Evolutionary conservation across 441 rosid species (phyloP).

Genomic region (Metrosideros polymorpha): DNA sequence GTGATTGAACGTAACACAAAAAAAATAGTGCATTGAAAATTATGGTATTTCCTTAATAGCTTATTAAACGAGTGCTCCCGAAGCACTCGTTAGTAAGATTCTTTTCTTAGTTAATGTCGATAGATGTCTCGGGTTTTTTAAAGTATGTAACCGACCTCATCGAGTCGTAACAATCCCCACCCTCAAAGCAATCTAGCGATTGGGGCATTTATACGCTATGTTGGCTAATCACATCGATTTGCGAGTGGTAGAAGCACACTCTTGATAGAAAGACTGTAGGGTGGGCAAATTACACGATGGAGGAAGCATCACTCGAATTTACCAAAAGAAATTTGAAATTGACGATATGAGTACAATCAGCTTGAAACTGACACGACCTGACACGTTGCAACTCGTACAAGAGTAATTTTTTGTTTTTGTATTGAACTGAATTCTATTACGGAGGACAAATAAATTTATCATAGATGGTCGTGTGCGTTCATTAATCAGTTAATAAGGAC

Average conservation of each 20-base stretch:
- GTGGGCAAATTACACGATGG: rapidly evolving
- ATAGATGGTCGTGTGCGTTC: background rate
- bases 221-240: background rate
- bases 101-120: background rate
- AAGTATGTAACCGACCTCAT: background rate
- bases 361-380: background rate
- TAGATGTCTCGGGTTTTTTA: background rate
- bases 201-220: background rate
- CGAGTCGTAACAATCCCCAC: background rate
- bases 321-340: background rate
- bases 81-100: background rate
- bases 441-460: background rate
- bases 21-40: too few species aligned
- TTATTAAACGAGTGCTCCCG: background rate
- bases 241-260: rapidly evolving
- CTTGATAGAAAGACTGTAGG: background rate
- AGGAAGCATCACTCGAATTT: background rate
- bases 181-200: background rate
- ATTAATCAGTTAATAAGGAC: background rate
- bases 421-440: background rate
- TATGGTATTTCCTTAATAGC: background rate
- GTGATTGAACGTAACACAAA: too few species aligned
- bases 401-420: background rate
- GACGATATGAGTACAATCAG: rapidly evolving
- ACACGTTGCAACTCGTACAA: background rate